Conservation (phyloP, 2,329 filamentous ascomycete genomes). For the Colletotrichum graminicola region DNA sequence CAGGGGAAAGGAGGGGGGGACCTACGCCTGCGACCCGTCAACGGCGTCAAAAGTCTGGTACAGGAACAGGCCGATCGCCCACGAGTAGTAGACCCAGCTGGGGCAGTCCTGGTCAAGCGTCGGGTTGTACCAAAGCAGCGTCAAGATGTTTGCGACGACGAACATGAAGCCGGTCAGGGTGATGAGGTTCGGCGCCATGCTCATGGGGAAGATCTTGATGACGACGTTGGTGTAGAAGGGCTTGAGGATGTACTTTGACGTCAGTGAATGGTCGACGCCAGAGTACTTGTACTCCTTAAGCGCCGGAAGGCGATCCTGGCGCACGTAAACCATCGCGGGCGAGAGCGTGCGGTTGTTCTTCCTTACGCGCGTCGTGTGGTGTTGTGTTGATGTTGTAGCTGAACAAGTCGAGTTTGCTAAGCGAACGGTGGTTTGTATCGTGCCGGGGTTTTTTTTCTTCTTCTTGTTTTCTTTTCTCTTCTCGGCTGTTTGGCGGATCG, state of each 20-base stretch:
- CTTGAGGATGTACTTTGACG: constrained; percentile 94
- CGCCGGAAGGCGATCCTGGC: constrained; percentile 87
- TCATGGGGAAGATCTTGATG: constrained; percentile 94
- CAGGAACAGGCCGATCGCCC: constrained; percentile 89
- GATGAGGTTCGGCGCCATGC: constrained; percentile 91
- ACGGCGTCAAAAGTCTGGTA: constrained; percentile 99
- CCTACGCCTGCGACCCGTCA: constrained; percentile 91
- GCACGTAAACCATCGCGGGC: constrained; percentile 88
- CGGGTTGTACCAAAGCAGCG: constrained; percentile 96
- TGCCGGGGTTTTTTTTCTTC: not conserved
- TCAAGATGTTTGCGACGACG: constrained; percentile 88
- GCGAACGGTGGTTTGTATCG: not conserved
- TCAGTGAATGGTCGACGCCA: constrained; percentile 87
- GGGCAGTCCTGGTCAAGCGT: constrained; percentile 93
- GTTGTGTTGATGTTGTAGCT: constrained; percentile 3
- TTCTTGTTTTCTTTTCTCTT: not conserved
- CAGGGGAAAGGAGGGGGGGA: constrained; percentile 44
- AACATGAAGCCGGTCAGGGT: constrained; percentile 93
- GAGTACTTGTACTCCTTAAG: constrained; percentile 97
- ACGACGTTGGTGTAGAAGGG: constrained; percentile 97
- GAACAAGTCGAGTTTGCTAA: not conserved
- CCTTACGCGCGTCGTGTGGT: constrained; percentile 7
- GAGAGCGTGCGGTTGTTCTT: not conserved
- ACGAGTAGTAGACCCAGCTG: constrained; percentile 93
- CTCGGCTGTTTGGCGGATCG: constrained; percentile 29